Evolutionary conservation across 495 filamentous ascomycete species (phyloP).

Genomic region (Jackrogersella multiformis): DNA sequence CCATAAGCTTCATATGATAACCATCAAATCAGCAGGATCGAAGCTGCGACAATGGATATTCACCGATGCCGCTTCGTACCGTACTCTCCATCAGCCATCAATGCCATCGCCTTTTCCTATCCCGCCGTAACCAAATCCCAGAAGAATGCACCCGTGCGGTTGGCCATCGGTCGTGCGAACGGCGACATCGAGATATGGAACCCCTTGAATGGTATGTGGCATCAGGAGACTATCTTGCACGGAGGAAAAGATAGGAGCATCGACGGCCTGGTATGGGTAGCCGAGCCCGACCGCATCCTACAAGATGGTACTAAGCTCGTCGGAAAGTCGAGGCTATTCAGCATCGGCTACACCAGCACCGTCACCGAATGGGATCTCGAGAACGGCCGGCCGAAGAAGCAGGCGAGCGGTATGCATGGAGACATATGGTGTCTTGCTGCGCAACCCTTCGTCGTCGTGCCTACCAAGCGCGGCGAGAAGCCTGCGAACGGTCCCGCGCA

Average conservation of each 20-base stretch:
- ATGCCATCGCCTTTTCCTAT: constrained; percentile 93
- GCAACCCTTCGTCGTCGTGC: constrained; percentile 66
- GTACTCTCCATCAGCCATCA: constrained; percentile 93
- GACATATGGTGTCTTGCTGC: constrained; percentile 96
- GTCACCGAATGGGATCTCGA: constrained; percentile 95
- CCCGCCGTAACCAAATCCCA: constrained; percentile 68
- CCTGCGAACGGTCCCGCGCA: constrained; percentile 30
- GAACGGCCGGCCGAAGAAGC: constrained; percentile 75
- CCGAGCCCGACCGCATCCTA: constrained; percentile 77
- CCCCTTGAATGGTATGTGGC: constrained; percentile 83
- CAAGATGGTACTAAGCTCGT: constrained; percentile 66
- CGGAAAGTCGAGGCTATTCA: constrained; percentile 88
- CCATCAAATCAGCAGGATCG: not conserved
- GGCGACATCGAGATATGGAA: constrained; percentile 99
- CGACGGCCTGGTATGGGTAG: constrained; percentile 92
- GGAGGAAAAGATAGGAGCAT: constrained; percentile 89
- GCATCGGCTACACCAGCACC: constrained; percentile 90
- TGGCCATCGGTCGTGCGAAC: constrained; percentile 92
- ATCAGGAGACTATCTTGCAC: constrained; percentile 84
- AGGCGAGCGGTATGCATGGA: constrained; percentile 91
- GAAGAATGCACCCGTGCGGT: constrained; percentile 65
- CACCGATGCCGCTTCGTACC: constrained; percentile 97
- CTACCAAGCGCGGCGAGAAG: constrained; percentile 33
- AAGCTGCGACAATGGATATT: constrained; percentile 78
- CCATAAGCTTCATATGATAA: constrained; percentile 1